These are phyloP conservation scores for Coffea canephora DNA, from an alignment of 257 asterid genomes.

Conservation along the genomic window DNA sequence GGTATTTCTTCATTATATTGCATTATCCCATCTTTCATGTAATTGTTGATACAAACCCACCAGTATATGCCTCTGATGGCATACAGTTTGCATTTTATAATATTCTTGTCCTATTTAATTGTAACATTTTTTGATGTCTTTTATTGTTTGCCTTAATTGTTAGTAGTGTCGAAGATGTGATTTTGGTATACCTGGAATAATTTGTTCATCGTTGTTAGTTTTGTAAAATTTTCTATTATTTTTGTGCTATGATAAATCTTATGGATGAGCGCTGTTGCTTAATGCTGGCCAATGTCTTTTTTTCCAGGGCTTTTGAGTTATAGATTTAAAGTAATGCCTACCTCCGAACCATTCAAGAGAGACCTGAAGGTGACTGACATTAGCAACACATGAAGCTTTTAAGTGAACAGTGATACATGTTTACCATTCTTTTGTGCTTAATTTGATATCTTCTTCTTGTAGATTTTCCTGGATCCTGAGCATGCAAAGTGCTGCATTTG, in stretches of 20 bases:
- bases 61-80: not conserved
- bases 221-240: not conserved
- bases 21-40: not conserved
- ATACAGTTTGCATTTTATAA: not conserved
- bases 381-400: conserved; percentile 9
- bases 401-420: not conserved
- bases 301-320: conserved; percentile 66
- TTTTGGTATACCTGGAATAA: not conserved
- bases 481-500: conserved; percentile 91
- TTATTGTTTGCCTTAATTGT: not conserved
- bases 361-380: conserved; percentile 58
- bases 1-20: not conserved
- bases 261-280: not conserved
- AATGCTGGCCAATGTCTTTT: not conserved
- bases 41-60: not conserved
- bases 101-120: not conserved
- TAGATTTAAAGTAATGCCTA: conserved; percentile 74
- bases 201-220: not conserved
- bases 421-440: conserved; percentile 12
- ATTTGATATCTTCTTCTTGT: conserved; percentile 17
- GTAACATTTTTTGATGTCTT: not conserved
- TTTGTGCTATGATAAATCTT: not conserved
- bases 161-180: not conserved
- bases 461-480: conserved; percentile 78
- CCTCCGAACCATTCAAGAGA: conserved; percentile 43